Conservation (phyloP, 495 filamentous ascomycete species). For the Aspergillus taichungensis region DNA sequence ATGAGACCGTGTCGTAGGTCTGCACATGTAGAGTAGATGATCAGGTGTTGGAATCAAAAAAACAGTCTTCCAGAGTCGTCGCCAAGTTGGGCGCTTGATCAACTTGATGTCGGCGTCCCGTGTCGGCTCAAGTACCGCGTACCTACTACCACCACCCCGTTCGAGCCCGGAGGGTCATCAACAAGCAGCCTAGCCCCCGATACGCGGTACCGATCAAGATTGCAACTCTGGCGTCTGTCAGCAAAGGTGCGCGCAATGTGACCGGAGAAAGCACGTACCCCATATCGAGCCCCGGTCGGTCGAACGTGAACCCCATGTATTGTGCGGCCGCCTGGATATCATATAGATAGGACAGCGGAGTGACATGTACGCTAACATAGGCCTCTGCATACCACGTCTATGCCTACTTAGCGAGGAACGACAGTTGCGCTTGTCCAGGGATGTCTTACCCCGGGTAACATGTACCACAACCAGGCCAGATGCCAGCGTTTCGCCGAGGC, state of each 20-base stretch:
- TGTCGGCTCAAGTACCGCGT: too few relatives aligned
- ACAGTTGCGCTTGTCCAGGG: too few relatives aligned
- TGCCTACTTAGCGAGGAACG: too few relatives aligned
- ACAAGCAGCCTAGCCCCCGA: background rate
- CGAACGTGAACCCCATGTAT: background rate
- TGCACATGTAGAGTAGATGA: too few relatives aligned
- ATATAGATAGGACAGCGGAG: conserved; percentile 34
- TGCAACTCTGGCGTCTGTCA: background rate
- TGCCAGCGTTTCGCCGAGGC: conserved; percentile 41
- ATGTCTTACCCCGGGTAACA: conserved; percentile 33
- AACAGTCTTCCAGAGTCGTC: too few relatives aligned
- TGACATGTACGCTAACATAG: conserved; percentile 41
- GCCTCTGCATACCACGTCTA: conserved; percentile 45
- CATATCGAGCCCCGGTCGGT: background rate
- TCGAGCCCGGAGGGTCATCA: too few relatives aligned
- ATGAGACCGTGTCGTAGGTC: too few relatives aligned
- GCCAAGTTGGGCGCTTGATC: too few relatives aligned
- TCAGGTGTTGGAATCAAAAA: too few relatives aligned
- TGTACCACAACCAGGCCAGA: conserved; percentile 47
- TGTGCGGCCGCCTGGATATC: background rate
- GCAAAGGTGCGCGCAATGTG: background rate
- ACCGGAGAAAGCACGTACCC: background rate
- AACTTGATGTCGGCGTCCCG: too few relatives aligned
- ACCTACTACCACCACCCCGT: too few relatives aligned
- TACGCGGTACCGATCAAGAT: background rate